Conservation (phyloP, 495 filamentous ascomycete species). For the Chaetomium cochliodes region DNA sequence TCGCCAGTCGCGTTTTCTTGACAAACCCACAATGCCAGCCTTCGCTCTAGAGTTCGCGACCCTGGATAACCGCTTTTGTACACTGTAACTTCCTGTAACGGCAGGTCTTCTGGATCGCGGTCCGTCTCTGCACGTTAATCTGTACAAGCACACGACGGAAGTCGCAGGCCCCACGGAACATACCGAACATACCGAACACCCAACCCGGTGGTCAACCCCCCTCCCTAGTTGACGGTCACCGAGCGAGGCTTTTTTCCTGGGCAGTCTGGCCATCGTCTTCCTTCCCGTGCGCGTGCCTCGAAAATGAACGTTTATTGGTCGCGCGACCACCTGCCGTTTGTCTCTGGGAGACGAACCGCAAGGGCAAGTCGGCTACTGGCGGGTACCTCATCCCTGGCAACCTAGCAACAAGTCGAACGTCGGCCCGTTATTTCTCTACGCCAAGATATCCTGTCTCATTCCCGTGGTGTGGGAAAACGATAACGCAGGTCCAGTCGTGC, state of each 20-base stretch:
- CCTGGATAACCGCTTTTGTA: not conserved
- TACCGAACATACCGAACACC: not conserved
- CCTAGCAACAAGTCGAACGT: not conserved
- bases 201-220: not conserved
- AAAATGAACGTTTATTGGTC: not conserved
- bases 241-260: not conserved
- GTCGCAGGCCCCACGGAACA: not conserved
- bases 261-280: not conserved
- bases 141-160: too few relatives aligned
- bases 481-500: not conserved
- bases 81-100: not conserved
- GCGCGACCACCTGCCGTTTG: not conserved
- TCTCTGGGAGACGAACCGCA: not conserved
- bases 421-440: not conserved
- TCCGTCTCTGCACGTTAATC: too few relatives aligned
- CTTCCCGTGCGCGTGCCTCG: not conserved
- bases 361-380: slow-evolving; percentile 1
- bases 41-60: not conserved
- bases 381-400: slow-evolving; percentile 3
- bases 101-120: not conserved
- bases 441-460: not conserved
- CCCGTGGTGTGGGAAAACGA: not conserved
- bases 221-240: not conserved
- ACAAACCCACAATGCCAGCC: not conserved
- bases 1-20: not conserved